Percentiles rank a stretch among this genome's conserved stretches.
Evolutionary conservation across 2,329 filamentous ascomycete species (phyloP).

Genomic region (Geoglossum cookeanum): DNA sequence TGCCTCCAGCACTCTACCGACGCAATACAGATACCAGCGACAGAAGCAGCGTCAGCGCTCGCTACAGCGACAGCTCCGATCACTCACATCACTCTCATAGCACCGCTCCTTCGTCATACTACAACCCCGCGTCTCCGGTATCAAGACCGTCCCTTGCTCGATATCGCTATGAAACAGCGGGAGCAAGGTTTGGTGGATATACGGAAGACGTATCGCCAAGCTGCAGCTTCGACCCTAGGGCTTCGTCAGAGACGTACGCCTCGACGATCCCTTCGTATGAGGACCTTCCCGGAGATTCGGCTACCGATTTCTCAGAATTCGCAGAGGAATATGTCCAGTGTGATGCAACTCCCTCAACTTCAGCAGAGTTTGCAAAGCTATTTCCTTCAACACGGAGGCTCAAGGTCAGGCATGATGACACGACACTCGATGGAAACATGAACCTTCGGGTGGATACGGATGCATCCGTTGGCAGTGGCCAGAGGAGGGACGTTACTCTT

Average conservation of each 20-base stretch:
- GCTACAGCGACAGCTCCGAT: slow-evolving; percentile 20
- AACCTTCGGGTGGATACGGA: slow-evolving; percentile 78
- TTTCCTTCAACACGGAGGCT: slow-evolving; percentile 74
- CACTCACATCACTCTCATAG: slow-evolving; percentile 21
- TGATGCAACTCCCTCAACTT: slow-evolving; percentile 56
- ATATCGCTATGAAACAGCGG: slow-evolving; percentile 6
- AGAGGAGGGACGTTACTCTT: slow-evolving; percentile 49
- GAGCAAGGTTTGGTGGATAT: not conserved
- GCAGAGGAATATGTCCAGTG: slow-evolving; percentile 40
- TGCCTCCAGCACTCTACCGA: not conserved
- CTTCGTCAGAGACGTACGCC: slow-evolving; percentile 61
- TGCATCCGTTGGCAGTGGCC: slow-evolving; percentile 35
- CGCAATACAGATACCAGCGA: not conserved
- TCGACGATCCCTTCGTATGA: slow-evolving; percentile 49
- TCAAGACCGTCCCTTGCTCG: slow-evolving; percentile 13
- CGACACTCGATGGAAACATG: slow-evolving; percentile 85
- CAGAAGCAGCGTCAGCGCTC: slow-evolving; percentile 10
- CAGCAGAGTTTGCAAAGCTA: slow-evolving; percentile 61
- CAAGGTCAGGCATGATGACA: slow-evolving; percentile 74
- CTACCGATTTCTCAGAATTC: slow-evolving; percentile 23
- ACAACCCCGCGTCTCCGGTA: slow-evolving; percentile 11
- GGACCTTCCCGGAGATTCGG: slow-evolving; percentile 28
- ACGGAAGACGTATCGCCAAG: not conserved
- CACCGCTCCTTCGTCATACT: slow-evolving; percentile 22
- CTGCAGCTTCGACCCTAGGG: slow-evolving; percentile 26